Conservation (phyloP, 345 rosid species). For the Atalantia buxifolia region DNA sequence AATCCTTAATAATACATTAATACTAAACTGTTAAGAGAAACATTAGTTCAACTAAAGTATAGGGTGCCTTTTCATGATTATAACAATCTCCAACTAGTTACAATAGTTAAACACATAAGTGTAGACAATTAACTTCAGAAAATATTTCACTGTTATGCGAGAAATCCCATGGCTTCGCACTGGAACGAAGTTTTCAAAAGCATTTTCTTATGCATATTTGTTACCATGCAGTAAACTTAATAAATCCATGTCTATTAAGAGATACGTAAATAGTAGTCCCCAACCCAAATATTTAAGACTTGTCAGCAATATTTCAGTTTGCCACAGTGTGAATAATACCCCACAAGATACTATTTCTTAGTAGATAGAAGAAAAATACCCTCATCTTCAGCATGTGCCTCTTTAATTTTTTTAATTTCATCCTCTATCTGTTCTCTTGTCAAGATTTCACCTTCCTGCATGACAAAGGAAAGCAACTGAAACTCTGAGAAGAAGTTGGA, state of each 20-base stretch:
- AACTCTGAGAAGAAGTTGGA: not conserved
- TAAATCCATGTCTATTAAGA: not conserved
- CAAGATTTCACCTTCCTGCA: constrained; percentile 80
- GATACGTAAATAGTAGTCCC: not conserved
- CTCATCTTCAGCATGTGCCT: constrained; percentile 87
- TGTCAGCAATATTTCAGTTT: not conserved
- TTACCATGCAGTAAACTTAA: not conserved
- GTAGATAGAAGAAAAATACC: constrained; percentile 40
- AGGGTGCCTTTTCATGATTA: not conserved
- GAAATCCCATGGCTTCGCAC: not conserved
- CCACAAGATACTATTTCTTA: not conserved
- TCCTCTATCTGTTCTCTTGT: constrained; percentile 82
- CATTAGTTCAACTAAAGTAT: not conserved
- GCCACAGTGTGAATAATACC: not conserved
- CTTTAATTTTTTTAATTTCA: constrained; percentile 75
- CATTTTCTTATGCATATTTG: not conserved
- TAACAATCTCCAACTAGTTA: not conserved
- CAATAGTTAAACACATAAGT: not conserved
- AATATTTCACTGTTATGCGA: not conserved
- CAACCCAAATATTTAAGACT: not conserved
- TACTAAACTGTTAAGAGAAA: not conserved
- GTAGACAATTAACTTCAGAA: not conserved
- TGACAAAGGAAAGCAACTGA: not conserved
- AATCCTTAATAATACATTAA: not conserved
- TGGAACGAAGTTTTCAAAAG: not conserved